Base-by-base conservation (phyloP, 2,329 filamentous ascomycete genomes). In the Orbilia ellipsospora region DNA sequence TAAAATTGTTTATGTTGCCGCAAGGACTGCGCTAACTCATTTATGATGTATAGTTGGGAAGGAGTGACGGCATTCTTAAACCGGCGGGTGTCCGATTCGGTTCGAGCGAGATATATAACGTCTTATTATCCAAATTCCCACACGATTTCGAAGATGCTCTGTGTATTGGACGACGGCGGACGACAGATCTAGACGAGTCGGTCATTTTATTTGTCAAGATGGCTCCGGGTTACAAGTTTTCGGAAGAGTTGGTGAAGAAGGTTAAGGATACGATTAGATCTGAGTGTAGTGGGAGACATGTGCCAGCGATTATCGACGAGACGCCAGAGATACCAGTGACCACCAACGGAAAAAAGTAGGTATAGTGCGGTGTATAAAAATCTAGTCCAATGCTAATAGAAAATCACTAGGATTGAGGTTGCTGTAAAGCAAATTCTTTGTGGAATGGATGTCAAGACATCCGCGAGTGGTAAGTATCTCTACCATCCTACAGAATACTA, bases 371-470 rank as follows among this genome's bases (percentile, higher is more conserved):
- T 36, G 31, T 36, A 10, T 36, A 36, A 2, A 36, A 6, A 7
- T 36, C 3, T 36, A 4, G 5, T 36, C 4, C 3, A 31, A 36
- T 36, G 31, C 31, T 36, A 10, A 36, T 36, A 7, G 31, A 7
- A 6, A 36, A 36, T 36, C n/a, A 45, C 54, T 45, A 92, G 90
- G 83, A 92, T 99, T 73, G 94, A 99, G 82, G 93, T 96, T 56
- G 92, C 93, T 0, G 94, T 98, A 4, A 98, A 98, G 85, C 94
- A 97, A 83, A 97, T 98, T 52, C 84, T 99, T 0, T 96, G 92
- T 28, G 94, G 94, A 0, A 84, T 94, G 82, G 88, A 92, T 62
- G 89, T 97, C 78, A 94, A 93, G 85, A 95, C 92, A 0, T 93
- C 93, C 57, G 93, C 94, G 0, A 96, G 92, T 80, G 94, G 98